phyloP scores from a whole-genome alignment of 2,329 filamentous ascomycete genomes.

The Aspergillus transmontanensis region DNA sequence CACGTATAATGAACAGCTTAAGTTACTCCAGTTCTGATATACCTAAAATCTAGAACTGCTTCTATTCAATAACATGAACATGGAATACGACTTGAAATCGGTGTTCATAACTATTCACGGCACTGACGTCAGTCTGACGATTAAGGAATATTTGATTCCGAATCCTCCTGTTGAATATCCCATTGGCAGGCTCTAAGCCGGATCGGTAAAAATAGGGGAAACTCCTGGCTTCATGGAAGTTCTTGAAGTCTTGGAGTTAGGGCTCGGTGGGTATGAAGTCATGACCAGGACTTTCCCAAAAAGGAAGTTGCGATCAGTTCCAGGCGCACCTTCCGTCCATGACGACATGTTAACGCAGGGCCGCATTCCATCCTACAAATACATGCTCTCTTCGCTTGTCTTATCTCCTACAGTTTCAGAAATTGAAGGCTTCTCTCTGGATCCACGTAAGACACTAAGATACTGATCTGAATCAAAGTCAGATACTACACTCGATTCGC shows the following conservation, averaged over 20 bases:
- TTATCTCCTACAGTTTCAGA: background rate
- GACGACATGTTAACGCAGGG: slow-evolving; percentile 14
- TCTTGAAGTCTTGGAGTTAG: background rate
- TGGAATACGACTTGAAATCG: too few species aligned
- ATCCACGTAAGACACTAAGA: background rate
- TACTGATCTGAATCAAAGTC: background rate
- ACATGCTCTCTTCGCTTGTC: background rate
- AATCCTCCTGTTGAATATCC: background rate
- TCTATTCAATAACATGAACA: background rate
- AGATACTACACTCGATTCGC: background rate
- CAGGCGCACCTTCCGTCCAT: slow-evolving; percentile 6
- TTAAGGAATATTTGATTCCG: background rate
- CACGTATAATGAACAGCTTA: background rate
- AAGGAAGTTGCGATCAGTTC: background rate
- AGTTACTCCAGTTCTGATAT: background rate
- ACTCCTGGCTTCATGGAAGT: background rate
- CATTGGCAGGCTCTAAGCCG: background rate
- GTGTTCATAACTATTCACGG: background rate
- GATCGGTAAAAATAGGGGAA: background rate
- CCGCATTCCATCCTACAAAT: background rate
- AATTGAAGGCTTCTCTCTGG: background rate
- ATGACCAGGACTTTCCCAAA: slow-evolving; percentile 1
- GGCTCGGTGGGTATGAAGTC: slow-evolving; percentile 8
- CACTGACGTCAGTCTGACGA: slow-evolving; percentile 22
- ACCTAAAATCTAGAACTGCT: background rate